Base-by-base conservation (phyloP, 306 rosid genomes). In the Acacia melanoxylon region DNA sequence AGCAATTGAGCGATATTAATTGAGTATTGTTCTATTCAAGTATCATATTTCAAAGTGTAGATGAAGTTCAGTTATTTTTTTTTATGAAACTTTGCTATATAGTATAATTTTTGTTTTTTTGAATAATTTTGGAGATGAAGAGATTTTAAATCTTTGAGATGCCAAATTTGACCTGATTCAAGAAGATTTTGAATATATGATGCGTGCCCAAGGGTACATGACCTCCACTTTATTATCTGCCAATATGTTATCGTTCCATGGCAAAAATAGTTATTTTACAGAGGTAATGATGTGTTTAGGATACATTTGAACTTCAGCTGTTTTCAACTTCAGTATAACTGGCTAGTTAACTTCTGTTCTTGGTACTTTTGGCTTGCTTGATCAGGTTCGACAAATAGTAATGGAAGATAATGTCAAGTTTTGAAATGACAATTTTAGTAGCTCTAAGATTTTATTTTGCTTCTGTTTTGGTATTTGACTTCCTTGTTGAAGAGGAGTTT, bases 1-100 rank as follows among this genome's bases (percentile, higher is more conserved):
- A 27, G 29, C 29, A 27, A 27, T 27, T 27, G 29, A 27, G 29
- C 1, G 29, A 1, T 27, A 27, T 27, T 77, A 93, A 93, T 86
- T 97, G 92, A 75, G 87, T 93, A 78, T 67, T 93, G 79, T 93
- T 93, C 91, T 91, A 93, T 88, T 90, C 97, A 46, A 93, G 91
- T 79, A 90, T 68, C 87, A 93, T 93, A 85, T 93, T 93, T 74
- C 84, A 83, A 84, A 89, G 80, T 80, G 97, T 97, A 48, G 98
- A 97, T 93, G 52, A 82, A 88, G 68, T 40, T 61, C 25, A 44
- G 48, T 74, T 52, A 56, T 0, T 41, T 76, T 48, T 58, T 31
- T 42, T 24, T 46, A 35, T 46, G n/a, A 25, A 67, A 67, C 37
- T 49, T 46, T 67, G 8, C 24, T 7, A 35, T 67, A 35, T 24